Evolutionary conservation across 106 monocot species (phyloP), one percentile per base, ranked within the genome.

Genomic region (Hemerocallis citrina): DNA sequence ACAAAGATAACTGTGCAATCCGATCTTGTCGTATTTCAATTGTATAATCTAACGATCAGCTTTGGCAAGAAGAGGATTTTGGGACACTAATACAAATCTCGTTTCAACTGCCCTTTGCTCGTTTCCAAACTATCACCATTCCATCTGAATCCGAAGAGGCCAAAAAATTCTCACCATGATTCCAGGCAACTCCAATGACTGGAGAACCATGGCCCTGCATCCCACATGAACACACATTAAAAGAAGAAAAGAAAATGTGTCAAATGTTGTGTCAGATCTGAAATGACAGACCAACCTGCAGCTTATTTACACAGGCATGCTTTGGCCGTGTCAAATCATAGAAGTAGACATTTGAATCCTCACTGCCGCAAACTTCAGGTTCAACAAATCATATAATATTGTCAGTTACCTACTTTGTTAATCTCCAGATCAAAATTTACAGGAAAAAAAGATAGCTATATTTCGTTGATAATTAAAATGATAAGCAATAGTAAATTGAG

Each of bases 261-360:
- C n/a, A n/a, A n/a, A n/a, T n/a, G n/a, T n/a, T n/a, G n/a, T n/a
- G n/a, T n/a, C n/a, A n/a, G n/a, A n/a, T n/a, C 15, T n/a, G n/a
- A n/a, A n/a, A n/a, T n/a, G n/a, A n/a, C n/a, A n/a, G n/a, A 71
- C 68, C 65, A 50, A 90, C 95, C 89, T 95, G 95, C 34, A 95
- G 63, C 62, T 95, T 95, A 63, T 95, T 95, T 29, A 95, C 90
- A 64, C 90, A 95, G 10, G 84, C 30, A 50, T 86, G 71, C 56
- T 81, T 90, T 28, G 89, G 95, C 17, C 69, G 77, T 25, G 95
- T 86, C 78, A 95, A 59, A 67, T 95, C 95, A 52, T 95, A 95
- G 79, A 95, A 95, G 80, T 95, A 95, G 47, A 95, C 89, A 68
- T 79, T 95, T 49, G 90, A 74, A 58, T 95, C 95, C 71, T 95